Percentiles rank a stretch among this genome's conserved stretches.
Conservation (phyloP, 225 moss, liverwort and hornwort species). For the Marchantia polymorpha region DNA sequence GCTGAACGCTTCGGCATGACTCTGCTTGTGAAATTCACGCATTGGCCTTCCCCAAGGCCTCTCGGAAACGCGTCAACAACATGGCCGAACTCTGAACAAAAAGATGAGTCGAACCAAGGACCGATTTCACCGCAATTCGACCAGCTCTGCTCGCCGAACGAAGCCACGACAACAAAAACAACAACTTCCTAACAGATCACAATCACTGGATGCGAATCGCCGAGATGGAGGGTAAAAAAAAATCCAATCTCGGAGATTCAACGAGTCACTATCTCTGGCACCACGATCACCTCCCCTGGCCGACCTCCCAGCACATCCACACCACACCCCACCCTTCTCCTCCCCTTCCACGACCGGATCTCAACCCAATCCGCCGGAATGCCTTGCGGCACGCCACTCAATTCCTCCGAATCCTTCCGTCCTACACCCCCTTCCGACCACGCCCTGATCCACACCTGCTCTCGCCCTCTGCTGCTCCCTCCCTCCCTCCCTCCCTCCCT, state of each 20-base stretch:
- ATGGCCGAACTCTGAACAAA: background rate
- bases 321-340: background rate
- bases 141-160: background rate
- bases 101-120: background rate
- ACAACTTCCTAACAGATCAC: conserved; percentile 11
- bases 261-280: background rate
- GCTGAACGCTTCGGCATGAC: conserved; percentile 18
- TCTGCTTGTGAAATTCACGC: background rate
- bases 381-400: background rate
- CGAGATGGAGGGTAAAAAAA: conserved; percentile 10
- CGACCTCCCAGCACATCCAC: background rate
- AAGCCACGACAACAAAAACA: background rate
- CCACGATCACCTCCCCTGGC: background rate
- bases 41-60: background rate
- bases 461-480: background rate
- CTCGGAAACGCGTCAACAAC: background rate
- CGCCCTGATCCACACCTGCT: background rate
- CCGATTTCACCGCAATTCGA: conserved; percentile 2
- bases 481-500: background rate
- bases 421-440: background rate
- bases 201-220: conserved; percentile 7
- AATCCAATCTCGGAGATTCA: conserved; percentile 16
- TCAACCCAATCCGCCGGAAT: background rate
- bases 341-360: conserved; percentile 7
- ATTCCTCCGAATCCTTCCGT: conserved; percentile 5